Base-by-base conservation (phyloP, 108 stramenopile genomes). In the Cyclotella choctawhatcheeana region DNA sequence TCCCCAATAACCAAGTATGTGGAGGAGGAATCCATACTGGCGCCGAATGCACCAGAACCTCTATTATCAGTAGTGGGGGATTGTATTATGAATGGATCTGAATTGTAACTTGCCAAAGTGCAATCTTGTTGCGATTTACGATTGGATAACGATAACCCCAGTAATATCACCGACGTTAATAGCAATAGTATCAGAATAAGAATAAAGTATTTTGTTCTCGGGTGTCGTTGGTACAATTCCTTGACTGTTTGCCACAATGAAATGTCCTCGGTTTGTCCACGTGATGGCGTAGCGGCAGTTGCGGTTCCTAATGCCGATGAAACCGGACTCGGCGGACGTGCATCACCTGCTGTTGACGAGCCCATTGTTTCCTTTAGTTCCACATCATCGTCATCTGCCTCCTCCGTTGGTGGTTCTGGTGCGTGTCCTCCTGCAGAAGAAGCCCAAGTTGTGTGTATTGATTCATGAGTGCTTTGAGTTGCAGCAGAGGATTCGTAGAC, bases 191-290 rank as follows among this genome's bases (percentile, higher is more conserved):
- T 26, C 10, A 76, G 53, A 37, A 20, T 61, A 14, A 44, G 16
- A 20, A 67, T 27, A 44, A 62, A 62, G 64, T 56, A 69, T 56
- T 69, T 76, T 14, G 56, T 32, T 12, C 17, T 54, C 2, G 53
- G 52, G 29, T 76, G 25, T 24, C 44, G 24, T 54, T 56, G 33
- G 67, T 76, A 69, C 16, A 64, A 63, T 18, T 61, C 31, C 63
- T 54, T 63, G 53, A 69, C 68, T 18, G 62, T 64, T 29, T 69
- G 75, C 75, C 67, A 76, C 51, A 69, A 30, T 2, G 75, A 64
- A n/a, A 69, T 51, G 31, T 62, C 32, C 0, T 32, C 75, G 47
- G 13, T 66, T 52, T 20, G 56, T 44, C 14, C 29, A 60, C 22
- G 22, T 5, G 2, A 22, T 3, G 59, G 55, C 29, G 55, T 56